Base-by-base conservation (phyloP, 1,284 basidiomycete species). In the Papiliotrema fonsecae region DNA sequence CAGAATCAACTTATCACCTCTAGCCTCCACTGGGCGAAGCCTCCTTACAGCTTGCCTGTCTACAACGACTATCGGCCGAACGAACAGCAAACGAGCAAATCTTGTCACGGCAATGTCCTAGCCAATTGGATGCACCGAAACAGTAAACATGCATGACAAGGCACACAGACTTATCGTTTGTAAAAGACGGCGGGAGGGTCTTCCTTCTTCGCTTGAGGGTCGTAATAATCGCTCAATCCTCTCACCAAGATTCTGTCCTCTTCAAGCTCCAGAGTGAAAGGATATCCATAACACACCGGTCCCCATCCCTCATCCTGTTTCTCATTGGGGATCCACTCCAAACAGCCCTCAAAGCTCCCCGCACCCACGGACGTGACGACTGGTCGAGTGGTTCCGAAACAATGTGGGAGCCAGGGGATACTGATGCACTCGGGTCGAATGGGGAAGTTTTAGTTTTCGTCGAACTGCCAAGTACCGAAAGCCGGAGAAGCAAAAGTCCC, bases 301-400 rank as follows among this genome's bases (percentile, higher is more conserved):
- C 21, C 43, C 43, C 43, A 35, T 3, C 16, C 4, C 18, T 43
- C 11, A 24, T 45, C 43, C 19, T 37, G 43, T 21, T 26, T 34
- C n/a, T 45, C 43, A 2, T 16, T 34, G 16, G 43, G 19, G 7
- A 34, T 41, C 46, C 46, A 48, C 46, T 35, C 46, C 32, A 41
- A 7, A 25, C 28, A 40, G 18, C 46, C 46, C 25, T 32, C 31
- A 22, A 26, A 43, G 16, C 24, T 43, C 4, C 41, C 34, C 1
- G 25, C 41, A n/a, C 47, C 42, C 21, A 44, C 21, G n/a, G 5
- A 27, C 1, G 41, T 36, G 26, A 49, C 26, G 11, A 38, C 7
- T 22, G 16, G 46, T 5, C 38, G 37, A 6, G 26, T 13, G 6
- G 16, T 10, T 3, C 46, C 46, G 30, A 41, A 47, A 13, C 27